phyloP scores from a whole-genome alignment of 140 eudicot genomes.

The Oenanthe javanica region DNA sequence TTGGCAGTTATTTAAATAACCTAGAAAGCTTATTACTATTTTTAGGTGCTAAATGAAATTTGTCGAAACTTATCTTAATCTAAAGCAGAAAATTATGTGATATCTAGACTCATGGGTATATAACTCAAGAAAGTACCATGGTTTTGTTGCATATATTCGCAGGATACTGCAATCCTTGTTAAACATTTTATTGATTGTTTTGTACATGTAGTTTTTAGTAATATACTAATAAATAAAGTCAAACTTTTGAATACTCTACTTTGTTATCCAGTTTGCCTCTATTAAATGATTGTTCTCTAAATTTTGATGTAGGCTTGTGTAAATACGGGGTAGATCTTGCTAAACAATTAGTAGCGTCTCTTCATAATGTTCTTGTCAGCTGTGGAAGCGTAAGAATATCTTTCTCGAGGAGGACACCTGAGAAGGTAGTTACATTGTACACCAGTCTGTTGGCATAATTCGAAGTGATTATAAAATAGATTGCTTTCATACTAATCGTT shows the following conservation, averaged over 20 bases:
- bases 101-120: neutral
- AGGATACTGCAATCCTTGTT: neutral
- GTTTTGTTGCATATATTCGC: neutral
- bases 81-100: neutral
- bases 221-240: neutral
- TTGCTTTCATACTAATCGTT: neutral
- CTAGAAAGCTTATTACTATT: neutral
- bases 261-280: neutral
- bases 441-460: neutral
- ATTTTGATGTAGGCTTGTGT: slow-evolving; percentile 54
- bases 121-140: neutral
- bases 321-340: slow-evolving; percentile 75
- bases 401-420: slow-evolving; percentile 92
- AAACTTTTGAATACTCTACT: neutral
- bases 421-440: slow-evolving; percentile 39
- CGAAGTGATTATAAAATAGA: neutral
- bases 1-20: neutral
- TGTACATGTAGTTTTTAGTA: neutral
- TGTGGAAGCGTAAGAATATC: slow-evolving; percentile 94
- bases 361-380: slow-evolving; percentile 63
- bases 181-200: no score
- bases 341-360: slow-evolving; percentile 55
- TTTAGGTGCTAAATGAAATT: neutral
- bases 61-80: neutral
- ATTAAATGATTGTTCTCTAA: neutral